Conservation (phyloP, 2,329 filamentous ascomycete species). For the Alternaria alternata region DNA sequence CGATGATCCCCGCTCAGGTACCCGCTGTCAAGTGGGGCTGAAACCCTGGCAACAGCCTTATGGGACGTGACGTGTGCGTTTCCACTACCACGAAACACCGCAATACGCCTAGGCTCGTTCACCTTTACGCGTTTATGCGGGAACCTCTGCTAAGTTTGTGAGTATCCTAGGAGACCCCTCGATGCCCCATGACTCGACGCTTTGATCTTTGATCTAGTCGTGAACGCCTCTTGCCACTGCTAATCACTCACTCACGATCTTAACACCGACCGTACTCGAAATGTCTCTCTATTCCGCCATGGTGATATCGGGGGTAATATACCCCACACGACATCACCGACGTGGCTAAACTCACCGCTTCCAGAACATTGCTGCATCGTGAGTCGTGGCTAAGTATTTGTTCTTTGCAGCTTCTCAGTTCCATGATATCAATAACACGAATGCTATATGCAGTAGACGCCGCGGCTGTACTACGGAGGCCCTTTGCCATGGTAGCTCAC, state of each 20-base stretch:
- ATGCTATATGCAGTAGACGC: not conserved
- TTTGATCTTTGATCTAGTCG: not conserved
- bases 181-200: not conserved
- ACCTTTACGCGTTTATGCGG: not conserved
- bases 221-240: not conserved
- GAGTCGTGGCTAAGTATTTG: not conserved
- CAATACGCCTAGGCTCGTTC: not conserved
- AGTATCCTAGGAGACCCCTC: not conserved
- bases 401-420: not conserved
- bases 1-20: constrained; percentile 8
- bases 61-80: constrained; percentile 16
- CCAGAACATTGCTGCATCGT: not conserved
- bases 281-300: not conserved
- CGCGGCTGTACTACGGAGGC: not conserved
- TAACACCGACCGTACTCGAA: not conserved
- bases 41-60: constrained; percentile 17
- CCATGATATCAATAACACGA: not conserved
- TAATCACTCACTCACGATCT: not conserved
- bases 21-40: constrained; percentile 20
- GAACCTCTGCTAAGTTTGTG: not conserved
- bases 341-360: constrained; percentile 12
- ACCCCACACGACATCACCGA: not conserved
- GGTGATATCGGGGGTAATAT: not conserved
- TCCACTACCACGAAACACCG: constrained; percentile 11
- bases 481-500: not conserved